These are phyloP conservation scores for Alternaria sp. DNA, from an alignment of 2,329 filamentous ascomycete species.

Conservation along the genomic window DNA sequence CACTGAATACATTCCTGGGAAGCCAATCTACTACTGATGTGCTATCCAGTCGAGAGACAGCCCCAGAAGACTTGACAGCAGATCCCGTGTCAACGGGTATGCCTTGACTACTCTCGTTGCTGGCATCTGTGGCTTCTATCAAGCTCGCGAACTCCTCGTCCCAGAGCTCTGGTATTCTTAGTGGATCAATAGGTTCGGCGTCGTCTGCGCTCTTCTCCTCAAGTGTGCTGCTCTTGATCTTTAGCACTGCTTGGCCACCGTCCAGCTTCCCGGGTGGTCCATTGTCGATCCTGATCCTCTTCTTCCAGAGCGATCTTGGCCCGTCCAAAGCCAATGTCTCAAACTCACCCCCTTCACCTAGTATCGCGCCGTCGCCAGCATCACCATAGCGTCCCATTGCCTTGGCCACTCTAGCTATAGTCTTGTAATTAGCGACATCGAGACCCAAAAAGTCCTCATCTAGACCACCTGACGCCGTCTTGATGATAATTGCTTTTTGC, in stretches of 20 bases:
- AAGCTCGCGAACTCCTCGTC: conserved; percentile 67
- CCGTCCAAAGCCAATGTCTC: conserved; percentile 91
- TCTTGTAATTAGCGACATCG: conserved; percentile 69
- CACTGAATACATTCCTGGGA: conserved; percentile 22
- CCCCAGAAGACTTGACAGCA: neutral
- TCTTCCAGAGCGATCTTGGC: conserved; percentile 75
- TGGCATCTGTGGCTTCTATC: conserved; percentile 28
- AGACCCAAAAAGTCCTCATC: conserved; percentile 83
- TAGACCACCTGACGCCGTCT: conserved; percentile 89
- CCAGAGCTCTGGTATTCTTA: conserved; percentile 70
- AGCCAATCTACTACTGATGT: conserved; percentile 14
- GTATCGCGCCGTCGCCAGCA: conserved; percentile 70
- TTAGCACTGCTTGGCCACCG: conserved; percentile 79
- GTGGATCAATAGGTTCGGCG: conserved; percentile 29
- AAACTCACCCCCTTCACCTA: conserved; percentile 96
- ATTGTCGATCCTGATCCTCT: conserved; percentile 69
- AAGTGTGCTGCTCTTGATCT: conserved; percentile 66
- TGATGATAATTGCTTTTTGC: conserved; percentile 90
- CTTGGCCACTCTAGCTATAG: conserved; percentile 59
- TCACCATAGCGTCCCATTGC: conserved; percentile 73
- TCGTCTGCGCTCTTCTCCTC: conserved; percentile 53
- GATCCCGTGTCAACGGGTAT: conserved; percentile 15
- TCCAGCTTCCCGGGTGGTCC: conserved; percentile 68
- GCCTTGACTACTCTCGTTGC: conserved; percentile 9
- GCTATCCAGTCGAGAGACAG: neutral